These are phyloP conservation scores for Aphanomyces stellatus DNA, from an alignment of 352 stramenopile genomes.

Conservation along the genomic window DNA sequence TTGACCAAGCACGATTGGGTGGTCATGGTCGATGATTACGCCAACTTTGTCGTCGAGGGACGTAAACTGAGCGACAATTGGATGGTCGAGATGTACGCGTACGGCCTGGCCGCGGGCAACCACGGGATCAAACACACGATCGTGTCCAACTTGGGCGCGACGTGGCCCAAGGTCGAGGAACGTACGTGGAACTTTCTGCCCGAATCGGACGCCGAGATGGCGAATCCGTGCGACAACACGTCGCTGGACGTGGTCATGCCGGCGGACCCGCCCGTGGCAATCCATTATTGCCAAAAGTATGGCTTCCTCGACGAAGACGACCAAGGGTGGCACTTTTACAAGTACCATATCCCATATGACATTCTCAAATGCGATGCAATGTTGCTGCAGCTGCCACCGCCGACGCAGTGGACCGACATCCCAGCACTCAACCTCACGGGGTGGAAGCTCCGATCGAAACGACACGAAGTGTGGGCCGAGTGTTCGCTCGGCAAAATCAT, in stretches of 20 bases:
- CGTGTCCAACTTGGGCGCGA: constrained; percentile 34
- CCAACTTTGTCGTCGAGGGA: constrained; percentile 27
- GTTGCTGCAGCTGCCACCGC: constrained; percentile 33
- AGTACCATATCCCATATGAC: constrained; percentile 41
- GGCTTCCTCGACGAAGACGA: constrained; percentile 34
- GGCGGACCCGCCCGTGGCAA: constrained; percentile 28
- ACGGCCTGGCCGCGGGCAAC: constrained; percentile 36
- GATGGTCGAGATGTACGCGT: constrained; percentile 58
- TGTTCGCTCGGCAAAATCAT: constrained; percentile 38
- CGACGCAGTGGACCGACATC: constrained; percentile 30
- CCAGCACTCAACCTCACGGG: constrained; percentile 12
- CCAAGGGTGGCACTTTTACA: constrained; percentile 45
- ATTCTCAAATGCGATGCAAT: constrained; percentile 35
- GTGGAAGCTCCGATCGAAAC: constrained; percentile 19
- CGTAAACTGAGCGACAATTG: constrained; percentile 31
- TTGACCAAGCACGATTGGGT: constrained; percentile 39
- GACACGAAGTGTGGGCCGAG: constrained; percentile 35
- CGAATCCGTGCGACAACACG: constrained; percentile 34
- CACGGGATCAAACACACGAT: constrained; percentile 49
- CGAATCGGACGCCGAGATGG: constrained; percentile 21
- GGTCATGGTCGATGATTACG: constrained; percentile 42
- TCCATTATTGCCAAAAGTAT: constrained; percentile 53
- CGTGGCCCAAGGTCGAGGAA: constrained; percentile 30
- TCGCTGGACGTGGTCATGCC: constrained; percentile 32
- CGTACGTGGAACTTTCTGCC: constrained; percentile 37